Percentiles rank a stretch among this genome's conserved stretches.
These are phyloP conservation scores for Agastache rugosa DNA, from an alignment of 257 asterid species.

Conservation along the genomic window DNA sequence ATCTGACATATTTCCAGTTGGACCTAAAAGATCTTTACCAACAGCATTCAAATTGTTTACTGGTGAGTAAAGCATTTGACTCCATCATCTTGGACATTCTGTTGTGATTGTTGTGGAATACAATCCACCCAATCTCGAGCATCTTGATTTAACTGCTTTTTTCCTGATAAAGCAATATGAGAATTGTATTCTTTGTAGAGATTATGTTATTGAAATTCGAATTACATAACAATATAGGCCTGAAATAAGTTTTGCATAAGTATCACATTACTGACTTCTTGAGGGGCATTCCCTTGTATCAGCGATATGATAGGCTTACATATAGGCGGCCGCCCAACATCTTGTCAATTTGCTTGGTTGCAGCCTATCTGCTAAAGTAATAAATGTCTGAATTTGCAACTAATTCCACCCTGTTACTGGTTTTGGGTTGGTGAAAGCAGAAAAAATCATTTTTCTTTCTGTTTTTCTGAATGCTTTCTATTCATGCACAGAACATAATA, in stretches of 20 bases:
- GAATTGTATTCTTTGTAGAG: constrained; percentile 1
- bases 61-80: constrained; percentile 56
- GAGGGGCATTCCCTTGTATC: background rate
- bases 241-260: constrained; percentile 9
- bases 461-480: background rate
- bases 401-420: background rate
- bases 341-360: constrained; percentile 1
- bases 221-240: background rate
- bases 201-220: background rate
- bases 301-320: background rate
- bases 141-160: constrained; percentile 11
- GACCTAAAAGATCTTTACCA: constrained; percentile 67
- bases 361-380: background rate
- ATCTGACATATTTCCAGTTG: constrained; percentile 67
- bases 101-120: background rate
- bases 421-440: constrained; percentile 6
- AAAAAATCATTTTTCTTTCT: background rate
- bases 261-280: background rate
- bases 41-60: constrained; percentile 85
- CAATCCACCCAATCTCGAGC: background rate
- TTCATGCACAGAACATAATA: background rate
- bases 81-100: constrained; percentile 15
- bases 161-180: background rate
- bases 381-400: background rate
- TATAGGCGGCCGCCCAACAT: background rate